Percentiles rank a stretch among this genome's conserved stretches.
phyloP scores from a whole-genome alignment of 108 stramenopile genomes.

The Nitzschia sp. region DNA sequence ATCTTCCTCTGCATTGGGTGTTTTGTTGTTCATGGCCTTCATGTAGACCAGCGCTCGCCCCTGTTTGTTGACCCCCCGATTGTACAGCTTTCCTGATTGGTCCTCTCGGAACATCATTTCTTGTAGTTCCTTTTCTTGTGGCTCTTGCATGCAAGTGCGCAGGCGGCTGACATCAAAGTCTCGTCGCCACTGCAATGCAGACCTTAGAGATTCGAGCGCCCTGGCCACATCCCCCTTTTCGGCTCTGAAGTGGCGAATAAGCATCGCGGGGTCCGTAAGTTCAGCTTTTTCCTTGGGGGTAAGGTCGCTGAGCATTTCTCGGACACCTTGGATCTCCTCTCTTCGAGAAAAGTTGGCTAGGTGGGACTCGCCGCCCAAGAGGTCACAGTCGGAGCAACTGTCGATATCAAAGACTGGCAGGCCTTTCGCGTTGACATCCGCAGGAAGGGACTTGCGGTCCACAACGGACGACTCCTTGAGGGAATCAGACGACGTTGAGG shows the following conservation, averaged over 20 bases:
- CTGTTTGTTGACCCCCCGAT: slow-evolving; percentile 72
- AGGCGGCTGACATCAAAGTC: slow-evolving; percentile 73
- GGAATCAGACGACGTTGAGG: background rate
- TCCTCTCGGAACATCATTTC: slow-evolving; percentile 60
- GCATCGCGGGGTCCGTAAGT: slow-evolving; percentile 64
- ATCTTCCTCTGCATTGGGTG: slow-evolving; percentile 51
- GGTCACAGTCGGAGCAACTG: slow-evolving; percentile 10
- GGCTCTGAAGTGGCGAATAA: slow-evolving; percentile 74
- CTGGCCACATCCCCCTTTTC: slow-evolving; percentile 46
- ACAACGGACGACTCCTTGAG: background rate
- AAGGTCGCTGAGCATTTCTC: slow-evolving; percentile 43
- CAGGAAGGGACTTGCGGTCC: too few relatives aligned
- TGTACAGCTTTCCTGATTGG: slow-evolving; percentile 81
- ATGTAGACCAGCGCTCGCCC: slow-evolving; percentile 84
- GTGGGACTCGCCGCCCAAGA: slow-evolving; percentile 23
- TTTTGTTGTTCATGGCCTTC: slow-evolving; percentile 67
- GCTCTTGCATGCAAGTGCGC: slow-evolving; percentile 9
- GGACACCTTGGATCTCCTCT: slow-evolving; percentile 46
- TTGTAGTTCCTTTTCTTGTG: slow-evolving; percentile 19
- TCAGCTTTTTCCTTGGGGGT: slow-evolving; percentile 47
- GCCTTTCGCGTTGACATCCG: background rate
- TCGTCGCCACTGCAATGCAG: slow-evolving; percentile 73
- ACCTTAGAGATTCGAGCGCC: slow-evolving; percentile 9
- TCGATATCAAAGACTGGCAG: slow-evolving; percentile 13
- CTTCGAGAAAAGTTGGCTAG: slow-evolving; percentile 11